Base-by-base conservation (phyloP, 129 eudicot genomes). In the Erigeron canadensis region DNA sequence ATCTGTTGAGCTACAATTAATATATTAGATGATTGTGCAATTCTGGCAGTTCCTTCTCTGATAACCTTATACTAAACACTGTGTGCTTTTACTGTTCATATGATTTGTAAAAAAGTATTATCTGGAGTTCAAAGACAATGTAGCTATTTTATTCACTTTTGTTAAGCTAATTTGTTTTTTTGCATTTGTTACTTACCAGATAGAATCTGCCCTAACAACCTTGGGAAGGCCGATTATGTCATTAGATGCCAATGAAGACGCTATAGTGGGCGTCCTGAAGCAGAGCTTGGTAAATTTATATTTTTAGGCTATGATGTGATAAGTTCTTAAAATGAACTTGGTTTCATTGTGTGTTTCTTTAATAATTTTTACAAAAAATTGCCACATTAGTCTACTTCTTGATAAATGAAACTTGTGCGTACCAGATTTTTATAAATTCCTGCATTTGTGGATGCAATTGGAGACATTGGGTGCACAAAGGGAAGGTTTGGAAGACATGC, bases 401-500 rank as follows among this genome's bases (percentile, higher is more conserved):
- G 34, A 28, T 28, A 28, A 28, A 28, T 28, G 34, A 28, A 28
- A 28, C 34, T 28, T 28, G 34, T 28, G 34, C 2, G 34, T 28
- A 28, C 34, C 34, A 28, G 34, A 21, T 53, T 53, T 53, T n/a
- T 61, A 12, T 28, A 37, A 15, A 8, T 10, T 43, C 45, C 17
- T 47, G 48, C 56, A 22, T 81, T 64, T 84, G 79, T 84, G 88
- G 97, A 84, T 87, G 83, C 94, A 91, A 73, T 75, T 88, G 85
- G 96, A 91, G 81, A 83, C 81, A 51, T 84, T 91, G 63, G 97
- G 97, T 48, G 84, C 96, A 63, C 90, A 88, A 65, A 82, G 96
- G 75, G 97, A 96, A 59, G 96, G 97, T 15, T 89, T 91, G 72
- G 97, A 91, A 69, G 97, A 91, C 84, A 91, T 88, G 96, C 86